Percentiles rank a stretch among this genome's conserved stretches.
Evolutionary conservation across 2,329 filamentous ascomycete species (phyloP).

Genomic region (Hypoxylon sp.): DNA sequence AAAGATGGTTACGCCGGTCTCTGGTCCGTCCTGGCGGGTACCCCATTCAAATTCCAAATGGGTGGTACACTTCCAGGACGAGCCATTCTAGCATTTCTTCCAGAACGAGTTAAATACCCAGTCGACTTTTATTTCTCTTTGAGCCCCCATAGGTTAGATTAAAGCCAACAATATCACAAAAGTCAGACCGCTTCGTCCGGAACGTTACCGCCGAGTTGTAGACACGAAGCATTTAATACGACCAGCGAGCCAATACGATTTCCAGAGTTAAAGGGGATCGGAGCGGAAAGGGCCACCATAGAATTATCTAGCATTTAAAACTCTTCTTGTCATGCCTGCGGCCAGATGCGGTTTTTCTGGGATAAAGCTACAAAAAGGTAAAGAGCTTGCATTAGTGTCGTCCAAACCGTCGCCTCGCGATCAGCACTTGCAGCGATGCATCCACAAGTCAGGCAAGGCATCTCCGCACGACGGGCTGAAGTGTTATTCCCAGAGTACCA

Average conservation of each 20-base stretch:
- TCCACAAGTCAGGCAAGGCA: constrained; percentile 32
- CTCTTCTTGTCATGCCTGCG: constrained; percentile 32
- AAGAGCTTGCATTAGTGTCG: constrained; percentile 47
- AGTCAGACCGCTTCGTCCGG: constrained; percentile 25
- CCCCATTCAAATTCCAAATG: constrained; percentile 41
- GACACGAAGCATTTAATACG: constrained; percentile 35
- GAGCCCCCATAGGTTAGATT: constrained; percentile 18
- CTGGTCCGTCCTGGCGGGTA: constrained; percentile 28
- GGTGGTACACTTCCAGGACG: constrained; percentile 36
- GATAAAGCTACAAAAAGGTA: constrained; percentile 31
- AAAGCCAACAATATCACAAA: constrained; percentile 20
- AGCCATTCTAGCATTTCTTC: constrained; percentile 37
- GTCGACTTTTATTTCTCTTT: constrained; percentile 13
- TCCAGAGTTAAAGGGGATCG: constrained; percentile 12
- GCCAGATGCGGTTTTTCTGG: constrained; percentile 37
- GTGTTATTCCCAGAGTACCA: constrained; percentile 22
- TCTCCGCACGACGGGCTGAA: constrained; percentile 42
- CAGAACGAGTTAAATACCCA: constrained; percentile 33
- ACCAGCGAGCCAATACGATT: constrained; percentile 31
- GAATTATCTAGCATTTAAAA: constrained; percentile 17
- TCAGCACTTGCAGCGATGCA: constrained; percentile 35
- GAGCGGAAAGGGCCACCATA: constrained; percentile 16
- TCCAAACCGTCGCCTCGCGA: constrained; percentile 41
- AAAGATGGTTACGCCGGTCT: constrained; percentile 27
- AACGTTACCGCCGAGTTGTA: constrained; percentile 24